Conservation (phyloP, 768 basidiomycete genomes). For the Xanthoconium purpureum region DNA sequence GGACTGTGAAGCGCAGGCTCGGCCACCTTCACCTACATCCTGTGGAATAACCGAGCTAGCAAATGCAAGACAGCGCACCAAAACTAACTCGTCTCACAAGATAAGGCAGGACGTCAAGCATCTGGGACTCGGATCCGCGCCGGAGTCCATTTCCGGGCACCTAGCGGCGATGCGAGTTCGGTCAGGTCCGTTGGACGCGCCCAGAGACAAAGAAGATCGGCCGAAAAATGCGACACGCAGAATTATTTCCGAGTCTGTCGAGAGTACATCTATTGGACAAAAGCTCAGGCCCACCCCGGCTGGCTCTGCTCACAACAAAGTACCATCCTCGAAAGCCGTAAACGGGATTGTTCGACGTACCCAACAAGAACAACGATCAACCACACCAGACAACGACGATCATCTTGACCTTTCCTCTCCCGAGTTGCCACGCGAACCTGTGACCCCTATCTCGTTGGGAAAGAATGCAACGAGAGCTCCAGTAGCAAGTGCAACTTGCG, state of each 20-base stretch:
- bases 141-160: constrained; percentile 30
- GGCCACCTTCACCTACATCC: constrained; percentile 5
- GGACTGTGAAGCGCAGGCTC: neutral
- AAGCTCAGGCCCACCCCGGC: neutral
- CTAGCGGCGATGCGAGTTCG: constrained; percentile 20
- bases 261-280: constrained; percentile 4
- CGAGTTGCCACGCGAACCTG: constrained; percentile 30
- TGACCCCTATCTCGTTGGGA: constrained; percentile 31
- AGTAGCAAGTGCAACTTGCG: neutral
- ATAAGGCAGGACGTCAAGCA: constrained; percentile 1
- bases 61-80: constrained; percentile 9
- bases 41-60: neutral
- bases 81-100: constrained; percentile 14
- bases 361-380: constrained; percentile 9
- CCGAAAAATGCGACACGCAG: constrained; percentile 12
- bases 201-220: constrained; percentile 1
- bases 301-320: constrained; percentile 1
- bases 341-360: neutral
- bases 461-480: constrained; percentile 20
- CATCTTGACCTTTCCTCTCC: constrained; percentile 27
- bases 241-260: constrained; percentile 18
- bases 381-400: constrained; percentile 16
- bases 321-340: constrained; percentile 7
- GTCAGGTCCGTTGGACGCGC: constrained; percentile 8
- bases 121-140: constrained; percentile 19